These are phyloP conservation scores for Carallia brachiata DNA, from an alignment of 345 rosid genomes.

Conservation along the genomic window DNA sequence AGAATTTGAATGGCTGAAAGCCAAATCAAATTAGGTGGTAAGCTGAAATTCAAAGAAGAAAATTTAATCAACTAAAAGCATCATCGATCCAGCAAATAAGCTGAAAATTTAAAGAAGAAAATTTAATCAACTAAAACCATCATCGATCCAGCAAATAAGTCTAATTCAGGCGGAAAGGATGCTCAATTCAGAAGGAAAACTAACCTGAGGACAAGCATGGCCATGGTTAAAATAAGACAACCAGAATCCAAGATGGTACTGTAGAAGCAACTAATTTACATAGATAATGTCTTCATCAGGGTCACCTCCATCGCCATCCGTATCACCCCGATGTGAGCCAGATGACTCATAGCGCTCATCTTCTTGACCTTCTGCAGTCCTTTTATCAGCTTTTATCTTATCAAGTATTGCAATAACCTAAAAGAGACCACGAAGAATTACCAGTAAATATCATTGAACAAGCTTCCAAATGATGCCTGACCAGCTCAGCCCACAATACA, in stretches of 20 bases:
- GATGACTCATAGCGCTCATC: constrained; percentile 32
- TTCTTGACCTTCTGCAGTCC: constrained; percentile 23
- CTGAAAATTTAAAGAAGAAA: background rate
- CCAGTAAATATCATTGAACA: background rate
- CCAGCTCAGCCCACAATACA: too few relatives aligned
- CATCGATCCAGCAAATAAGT: background rate
- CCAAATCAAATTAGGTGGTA: background rate
- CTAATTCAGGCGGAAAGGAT: too few relatives aligned
- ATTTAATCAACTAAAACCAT: background rate
- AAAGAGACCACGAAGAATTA: constrained; percentile 10
- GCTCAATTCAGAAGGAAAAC: background rate
- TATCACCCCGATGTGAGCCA: constrained; percentile 39
- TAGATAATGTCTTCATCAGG: constrained; percentile 77
- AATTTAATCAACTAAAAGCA: constrained; percentile 1
- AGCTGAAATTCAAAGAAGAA: background rate
- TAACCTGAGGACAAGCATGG: constrained; percentile 19
- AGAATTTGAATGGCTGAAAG: background rate
- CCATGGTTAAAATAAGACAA: background rate
- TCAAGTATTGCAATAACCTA: constrained; percentile 83
- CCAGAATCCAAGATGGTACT: background rate
- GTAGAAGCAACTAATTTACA: constrained; percentile 46
- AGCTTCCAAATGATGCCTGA: too few relatives aligned
- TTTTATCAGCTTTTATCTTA: constrained; percentile 66
- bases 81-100: background rate
- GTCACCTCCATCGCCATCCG: constrained; percentile 63